Base-by-base conservation (phyloP, 78 protist species). In the Cavenderia fasciculata region DNA sequence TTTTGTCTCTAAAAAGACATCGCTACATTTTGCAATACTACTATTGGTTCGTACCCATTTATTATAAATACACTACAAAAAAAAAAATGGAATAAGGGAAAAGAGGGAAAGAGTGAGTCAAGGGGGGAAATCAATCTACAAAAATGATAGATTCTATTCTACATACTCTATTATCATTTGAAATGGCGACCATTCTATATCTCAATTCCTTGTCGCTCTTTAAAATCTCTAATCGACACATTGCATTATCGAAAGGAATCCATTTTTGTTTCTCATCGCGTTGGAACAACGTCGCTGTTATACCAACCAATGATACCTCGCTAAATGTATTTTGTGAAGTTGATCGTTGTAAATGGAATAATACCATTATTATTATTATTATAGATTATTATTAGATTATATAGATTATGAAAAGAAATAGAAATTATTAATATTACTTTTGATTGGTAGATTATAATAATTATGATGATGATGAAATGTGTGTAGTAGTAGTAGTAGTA, bases 31-130 rank as follows among this genome's bases (percentile, higher is more conserved):
- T 27, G 77, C 41, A 31, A 82, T 68, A 43, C 43, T 44, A 68
- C 89, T 82, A 68, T 82, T 82, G 18, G 89, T 82, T 68, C 89
- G 65, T 19, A 82, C 69, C 89, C 89, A 82, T 54, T 82, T 82
- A 82, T 82, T 82, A 82, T 68, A 61, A 29, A 66, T 82, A 68
- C 89, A 82, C 89, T 79, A 54, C 16, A 49, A 69, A 43, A 11
- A 65, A 21, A 21, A 43, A 40, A n/a, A n/a, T n/a, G n/a, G 33
- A 43, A 34, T 65, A 65, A 5, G 33, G 16, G 16, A 29, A 4
- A 5, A 29, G n/a, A 62, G 11, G 8, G n/a, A 29, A 18, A 27
- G 16, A 62, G 5, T 18, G 12, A 14, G 14, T 49, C 14, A 49
- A 6, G 8, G 33, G 10, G 3, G 6, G 6, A 10, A 40, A 36